These are phyloP conservation scores for Arabidopsis thaliana DNA, from an alignment of 345 rosid genomes.

Conservation along the genomic window TAIR10.1 NC_003076.8:21529501-21530000, in stretches of 20 bases:
- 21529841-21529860: not conserved
- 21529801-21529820: too few species aligned
- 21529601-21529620: conserved; percentile 43
- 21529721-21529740: conserved; percentile 53
- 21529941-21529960: conserved; percentile 1
- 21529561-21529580: conserved; percentile 64
- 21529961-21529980: conserved; percentile 6
- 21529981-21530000: conserved; percentile 16
- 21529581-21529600: conserved; percentile 48
- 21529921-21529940: conserved; percentile 38
- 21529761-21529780: not conserved
- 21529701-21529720: conserved; percentile 51
- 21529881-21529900: conserved; percentile 31
- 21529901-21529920: conserved; percentile 27
- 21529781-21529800: not conserved
- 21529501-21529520: conserved; percentile 28
- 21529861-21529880: conserved; percentile 24
- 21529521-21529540: conserved; percentile 51
- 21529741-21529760: not conserved
- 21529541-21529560: conserved; percentile 35
- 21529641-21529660: conserved; percentile 58
- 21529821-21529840: not conserved
- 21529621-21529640: conserved; percentile 48
- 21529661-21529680: conserved; percentile 65
- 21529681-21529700: conserved; percentile 58